Base-by-base conservation (phyloP, 257 asterid genomes). In the Agastache rugosa region DNA sequence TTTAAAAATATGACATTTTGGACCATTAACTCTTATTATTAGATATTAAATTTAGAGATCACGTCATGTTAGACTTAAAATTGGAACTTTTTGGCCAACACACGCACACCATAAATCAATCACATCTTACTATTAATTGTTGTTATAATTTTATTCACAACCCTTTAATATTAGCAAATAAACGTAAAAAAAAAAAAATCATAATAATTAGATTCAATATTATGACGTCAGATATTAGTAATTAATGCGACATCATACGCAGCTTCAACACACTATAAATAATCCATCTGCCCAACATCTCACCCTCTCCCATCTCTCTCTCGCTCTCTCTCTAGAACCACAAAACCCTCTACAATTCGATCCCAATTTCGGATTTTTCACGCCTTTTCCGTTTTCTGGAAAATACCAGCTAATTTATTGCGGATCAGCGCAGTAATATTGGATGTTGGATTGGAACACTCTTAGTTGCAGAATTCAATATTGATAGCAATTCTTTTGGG, bases 251-350 rank as follows among this genome's bases (percentile, higher is more conserved):
- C 65, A 47, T 56, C 53, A 4, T 58, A 63, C 62, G 35, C 23
- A 73, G 55, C 44, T 75, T 47, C 77, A 59, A 44, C 74, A 56
- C 34, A 47, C 51, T 76, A 76, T 67, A 78, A 66, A 80, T 67
- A 9, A 0, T 47, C 72, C 17, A 45, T 47, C 51, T 1, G 47
- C 47, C 25, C 2, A 9, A 0, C 3, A 0, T n/a, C 16, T 4
- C 9, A 6, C 37, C 17, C 8, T 35, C 71, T 8, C 20, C 11
- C 12, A 35, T 16, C 34, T 29, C 64, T 55, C 37, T 12, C 2
- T 8, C 55, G 35, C 17, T 45, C 51, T 67, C 72, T 68, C 72
- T 60, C 74, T 55, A 29, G 53, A 75, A 4, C 54, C 59, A 41
- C 48, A 29, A 64, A 67, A 27, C 58, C 53, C 75, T 56, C 54